Evolutionary conservation across 1,284 basidiomycete genomes (phyloP).

Genomic region (Trametes polyzona): DNA sequence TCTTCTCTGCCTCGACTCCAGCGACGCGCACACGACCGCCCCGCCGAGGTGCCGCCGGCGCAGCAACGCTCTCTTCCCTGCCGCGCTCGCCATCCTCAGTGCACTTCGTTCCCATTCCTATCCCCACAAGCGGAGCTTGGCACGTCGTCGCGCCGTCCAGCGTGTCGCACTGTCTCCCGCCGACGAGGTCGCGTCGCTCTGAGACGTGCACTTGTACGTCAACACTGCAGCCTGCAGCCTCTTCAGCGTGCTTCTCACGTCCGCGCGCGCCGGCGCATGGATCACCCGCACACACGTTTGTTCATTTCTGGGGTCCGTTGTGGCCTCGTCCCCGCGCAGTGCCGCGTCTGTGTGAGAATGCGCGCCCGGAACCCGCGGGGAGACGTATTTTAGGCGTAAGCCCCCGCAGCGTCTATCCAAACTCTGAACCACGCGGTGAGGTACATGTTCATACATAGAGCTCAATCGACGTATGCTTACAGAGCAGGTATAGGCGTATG

Average conservation of each 20-base stretch:
- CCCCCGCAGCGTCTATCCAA: neutral
- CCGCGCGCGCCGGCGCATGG: neutral
- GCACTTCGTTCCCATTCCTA: neutral
- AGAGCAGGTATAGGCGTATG: slow-evolving; percentile 25
- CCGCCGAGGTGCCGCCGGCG: no score
- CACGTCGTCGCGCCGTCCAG: neutral
- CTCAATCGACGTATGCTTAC: no score
- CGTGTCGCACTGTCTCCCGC: neutral
- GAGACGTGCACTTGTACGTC: slow-evolving; percentile 2
- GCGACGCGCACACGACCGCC: neutral
- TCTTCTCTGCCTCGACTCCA: neutral
- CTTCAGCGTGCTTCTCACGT: slow-evolving; percentile 1
- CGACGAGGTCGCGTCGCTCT: neutral
- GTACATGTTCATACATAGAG: neutral
- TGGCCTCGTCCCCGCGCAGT: no score
- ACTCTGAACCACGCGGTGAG: neutral
- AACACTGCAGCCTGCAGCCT: neutral
- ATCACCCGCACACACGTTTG: slow-evolving; percentile 7
- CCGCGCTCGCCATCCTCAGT: neutral
- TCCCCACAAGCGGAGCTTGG: neutral
- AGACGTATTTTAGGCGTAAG: neutral
- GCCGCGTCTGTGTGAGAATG: neutral
- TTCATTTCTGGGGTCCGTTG: neutral
- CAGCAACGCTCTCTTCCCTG: neutral
- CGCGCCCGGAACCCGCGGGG: neutral